Base-by-base conservation (phyloP, 305 asterid species). In the Coffea humblotiana region DNA sequence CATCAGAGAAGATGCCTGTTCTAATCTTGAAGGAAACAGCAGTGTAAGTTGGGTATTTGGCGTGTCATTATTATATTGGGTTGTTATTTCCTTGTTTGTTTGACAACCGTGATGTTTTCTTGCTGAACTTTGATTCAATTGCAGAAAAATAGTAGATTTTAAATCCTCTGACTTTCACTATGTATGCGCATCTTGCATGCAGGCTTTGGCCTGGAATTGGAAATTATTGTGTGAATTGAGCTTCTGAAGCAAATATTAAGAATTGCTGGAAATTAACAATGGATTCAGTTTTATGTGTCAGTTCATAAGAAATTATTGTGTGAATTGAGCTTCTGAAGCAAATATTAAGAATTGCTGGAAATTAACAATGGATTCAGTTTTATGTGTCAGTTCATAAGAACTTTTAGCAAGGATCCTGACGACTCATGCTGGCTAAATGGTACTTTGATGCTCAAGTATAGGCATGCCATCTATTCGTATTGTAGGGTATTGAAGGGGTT, bases 1-100 rank as follows among this genome's bases (percentile, higher is more conserved):
- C 43, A 70, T 56, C 81, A 81, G 83, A 58, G 90, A 87, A 84
- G 92, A 90, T 81, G 56, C 86, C 51, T 83, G 73, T 80, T 85
- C 73, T 75, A 84, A 63, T 75, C 84, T 78, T 77, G 90, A 85
- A 83, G 86, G 87, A 80, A 83, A 79, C 65, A 86, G 69, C 85
- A 84, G 76, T 84, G 94, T 92, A 92, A 67, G 96, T 84, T 72
- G 37, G 29, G 12, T 79, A 32, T 48, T 54, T 49, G 21, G 32
- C 69, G 11, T 71, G 25, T 61, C 66, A n/a, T 61, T 61, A 19
- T 56, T 63, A n/a, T 51, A 6, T 14, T 66, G 25, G 0, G 47
- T 23, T 3, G 32, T 47, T 47, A 63, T 70, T 48, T 48, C 58
- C 56, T 56, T 47, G n/a, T 49, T 79, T 69, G 58, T 15, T 23